Base-by-base conservation (phyloP, 257 asterid species). In the Anisodus tanguticus region DNA sequence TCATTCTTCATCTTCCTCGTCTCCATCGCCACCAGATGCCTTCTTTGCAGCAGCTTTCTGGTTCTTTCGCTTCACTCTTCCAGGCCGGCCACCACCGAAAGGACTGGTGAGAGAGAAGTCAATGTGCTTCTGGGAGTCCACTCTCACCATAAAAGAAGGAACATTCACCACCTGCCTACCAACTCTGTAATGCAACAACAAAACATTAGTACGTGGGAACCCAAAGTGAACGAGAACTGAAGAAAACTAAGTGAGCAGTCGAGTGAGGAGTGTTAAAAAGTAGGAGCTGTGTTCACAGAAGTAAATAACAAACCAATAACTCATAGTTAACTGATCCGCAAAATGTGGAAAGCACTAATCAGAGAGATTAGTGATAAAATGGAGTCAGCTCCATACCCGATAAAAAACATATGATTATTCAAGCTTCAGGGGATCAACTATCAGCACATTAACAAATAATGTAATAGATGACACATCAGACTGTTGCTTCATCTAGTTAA, bases 51-150 rank as follows among this genome's bases (percentile, higher is more conserved):
- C 93, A 17, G 94, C 84, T 87, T 91, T 91, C 82, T 84, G 92
- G 89, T 90, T 91, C 91, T 55, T 92, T 89, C 93, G 60, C 94
- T 91, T 91, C 89, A 91, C 94, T 81, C 94, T 88, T 11, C 93
- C 93, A 0, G 94, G 91, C 3, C 96, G 91, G 31, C 96, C 96
- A 76, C 93, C 96, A 19, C 96, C 96, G 8, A 92, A 91, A 1
- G 96, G 94, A 69, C 95, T 92, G 6, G 93, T 92, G 57, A 92
- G 92, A 13, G 95, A 92, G 90, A 92, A 92, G 79, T 92, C 94
- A 51, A 92, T 90, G 84, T 92, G 94, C 84, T 92, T 90, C 86
- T 91, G 94, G 2, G 95, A 92, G 79, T 92, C 95, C 22, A 92
- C 85, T 79, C 90, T 91, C 81, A 92, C 96, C 90, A 92, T 79